Percentiles rank a stretch among this genome's conserved stretches.
phyloP scores from a whole-genome alignment of 495 filamentous ascomycete species.

The Penicillium pulvis region DNA sequence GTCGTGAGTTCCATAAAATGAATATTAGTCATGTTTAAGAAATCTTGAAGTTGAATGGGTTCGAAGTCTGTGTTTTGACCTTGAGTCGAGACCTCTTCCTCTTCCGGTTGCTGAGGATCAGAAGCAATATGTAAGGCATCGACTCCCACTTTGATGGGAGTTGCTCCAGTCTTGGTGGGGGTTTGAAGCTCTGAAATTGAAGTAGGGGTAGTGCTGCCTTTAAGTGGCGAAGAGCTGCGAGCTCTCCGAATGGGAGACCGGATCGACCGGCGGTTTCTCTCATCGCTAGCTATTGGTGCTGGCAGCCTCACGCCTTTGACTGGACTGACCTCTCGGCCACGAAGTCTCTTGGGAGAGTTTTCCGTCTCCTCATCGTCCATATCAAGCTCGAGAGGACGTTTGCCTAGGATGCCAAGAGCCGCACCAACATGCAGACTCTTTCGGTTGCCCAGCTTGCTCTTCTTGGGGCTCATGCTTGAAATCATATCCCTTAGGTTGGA shows the following conservation, averaged over 20 bases:
- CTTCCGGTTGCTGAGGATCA: slow-evolving; percentile 24
- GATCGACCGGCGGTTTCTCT: slow-evolving; percentile 60
- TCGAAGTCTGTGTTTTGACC: slow-evolving; percentile 50
- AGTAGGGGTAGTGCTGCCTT: slow-evolving; percentile 39
- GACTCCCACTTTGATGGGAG: slow-evolving; percentile 28
- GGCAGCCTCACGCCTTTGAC: slow-evolving; percentile 74
- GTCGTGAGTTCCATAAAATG: slow-evolving; percentile 95
- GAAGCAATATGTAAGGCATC: slow-evolving; percentile 28
- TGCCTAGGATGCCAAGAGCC: slow-evolving; percentile 73
- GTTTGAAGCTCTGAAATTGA: slow-evolving; percentile 20
- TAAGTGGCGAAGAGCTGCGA: slow-evolving; percentile 34
- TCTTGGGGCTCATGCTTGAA: slow-evolving; percentile 74
- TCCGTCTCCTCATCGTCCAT: slow-evolving; percentile 63
- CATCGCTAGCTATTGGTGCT: slow-evolving; percentile 64
- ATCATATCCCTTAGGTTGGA: slow-evolving; percentile 75
- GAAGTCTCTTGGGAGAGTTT: slow-evolving; percentile 68
- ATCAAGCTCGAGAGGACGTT: slow-evolving; percentile 72
- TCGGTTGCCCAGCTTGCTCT: slow-evolving; percentile 63
- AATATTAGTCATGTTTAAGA: slow-evolving; percentile 92
- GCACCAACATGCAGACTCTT: slow-evolving; percentile 79
- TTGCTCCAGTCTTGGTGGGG: slow-evolving; percentile 21
- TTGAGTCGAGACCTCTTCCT: slow-evolving; percentile 21
- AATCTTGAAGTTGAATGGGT: slow-evolving; percentile 84
- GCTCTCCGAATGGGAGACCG: slow-evolving; percentile 48
- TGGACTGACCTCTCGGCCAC: slow-evolving; percentile 71